Evolutionary conservation across 2,329 filamentous ascomycete species (phyloP).

Genomic region (Paecilomyces fulvus): DNA sequence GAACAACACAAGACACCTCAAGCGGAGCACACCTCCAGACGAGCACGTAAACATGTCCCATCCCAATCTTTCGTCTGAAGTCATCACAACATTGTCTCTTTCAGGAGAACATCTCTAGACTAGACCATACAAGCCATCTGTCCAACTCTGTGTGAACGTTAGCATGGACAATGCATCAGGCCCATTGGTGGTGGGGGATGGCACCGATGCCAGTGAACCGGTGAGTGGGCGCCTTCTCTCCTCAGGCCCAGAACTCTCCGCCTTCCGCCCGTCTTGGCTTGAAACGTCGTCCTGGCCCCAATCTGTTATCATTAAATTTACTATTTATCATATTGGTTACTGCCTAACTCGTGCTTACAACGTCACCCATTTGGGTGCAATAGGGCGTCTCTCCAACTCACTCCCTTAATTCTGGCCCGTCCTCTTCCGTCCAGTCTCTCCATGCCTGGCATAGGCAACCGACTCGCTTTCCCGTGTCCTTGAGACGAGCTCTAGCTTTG

Average conservation of each 20-base stretch:
- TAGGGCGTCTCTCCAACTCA: neutral
- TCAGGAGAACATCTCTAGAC: neutral
- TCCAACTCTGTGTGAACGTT: neutral
- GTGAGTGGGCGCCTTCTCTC: neutral
- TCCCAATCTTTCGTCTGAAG: neutral
- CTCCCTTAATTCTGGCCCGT: constrained; percentile 4
- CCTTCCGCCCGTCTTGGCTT: neutral
- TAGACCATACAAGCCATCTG: neutral
- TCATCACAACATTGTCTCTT: neutral
- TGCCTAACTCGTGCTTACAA: neutral
- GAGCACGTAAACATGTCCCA: neutral
- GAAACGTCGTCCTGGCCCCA: neutral
- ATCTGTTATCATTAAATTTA: neutral
- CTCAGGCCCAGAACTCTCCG: constrained; percentile 3
- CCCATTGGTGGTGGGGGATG: neutral
- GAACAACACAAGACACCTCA: neutral
- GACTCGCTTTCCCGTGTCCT: constrained; percentile 11
- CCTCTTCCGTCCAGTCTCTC: constrained; percentile 9
- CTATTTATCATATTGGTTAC: constrained; percentile 1
- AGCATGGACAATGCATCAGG: neutral
- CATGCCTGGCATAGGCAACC: constrained; percentile 21
- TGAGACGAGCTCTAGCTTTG: constrained; percentile 14
- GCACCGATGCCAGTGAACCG: neutral
- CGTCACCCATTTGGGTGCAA: neutral
- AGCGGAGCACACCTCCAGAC: neutral